These are phyloP conservation scores for Coniferiporia sulphurascens DNA, from an alignment of 1,284 basidiomycete genomes.

Conservation along the genomic window DNA sequence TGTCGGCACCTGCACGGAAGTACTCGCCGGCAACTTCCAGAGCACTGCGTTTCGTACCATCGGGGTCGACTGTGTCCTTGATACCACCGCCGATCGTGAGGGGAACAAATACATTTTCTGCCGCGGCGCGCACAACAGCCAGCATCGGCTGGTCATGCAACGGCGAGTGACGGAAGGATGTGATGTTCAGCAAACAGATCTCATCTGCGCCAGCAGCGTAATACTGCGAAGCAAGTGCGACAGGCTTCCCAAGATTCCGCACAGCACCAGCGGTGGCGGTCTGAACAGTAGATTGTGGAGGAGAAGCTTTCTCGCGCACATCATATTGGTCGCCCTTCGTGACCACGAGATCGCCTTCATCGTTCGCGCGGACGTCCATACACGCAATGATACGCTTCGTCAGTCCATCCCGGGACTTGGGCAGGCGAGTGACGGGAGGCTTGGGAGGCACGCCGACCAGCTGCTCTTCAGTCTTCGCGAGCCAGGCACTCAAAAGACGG, in stretches of 20 bases:
- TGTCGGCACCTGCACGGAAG: constrained; percentile 97
- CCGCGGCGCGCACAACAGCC: constrained; percentile 86
- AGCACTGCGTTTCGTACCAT: constrained; percentile 83
- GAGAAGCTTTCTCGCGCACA: constrained; percentile 75
- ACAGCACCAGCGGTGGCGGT: constrained; percentile 68
- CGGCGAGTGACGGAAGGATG: constrained; percentile 96
- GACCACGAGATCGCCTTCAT: constrained; percentile 94
- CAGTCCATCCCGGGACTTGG: constrained; percentile 54
- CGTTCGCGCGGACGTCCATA: constrained; percentile 96
- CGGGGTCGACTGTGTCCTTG: constrained; percentile 93
- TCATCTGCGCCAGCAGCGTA: constrained; percentile 93
- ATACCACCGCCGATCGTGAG: constrained; percentile 98
- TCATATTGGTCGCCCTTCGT: constrained; percentile 99
- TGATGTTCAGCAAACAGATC: constrained; percentile 97
- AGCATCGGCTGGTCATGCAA: constrained; percentile 98
- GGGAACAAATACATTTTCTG: constrained; percentile 93
- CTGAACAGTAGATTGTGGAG: constrained; percentile 24
- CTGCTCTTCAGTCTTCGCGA: constrained; percentile 49
- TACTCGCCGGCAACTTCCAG: constrained; percentile 95
- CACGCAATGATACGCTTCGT: constrained; percentile 97
- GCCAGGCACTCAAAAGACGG: constrained; percentile 78
- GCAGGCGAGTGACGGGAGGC: constrained; percentile 32
- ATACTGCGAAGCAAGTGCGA: constrained; percentile 86
- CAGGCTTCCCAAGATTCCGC: constrained; percentile 96
- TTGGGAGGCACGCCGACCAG: constrained; percentile 24